Evolutionary conservation across 768 basidiomycete species (phyloP), one percentile per base, ranked within the genome.

Genomic region (Tephrocybe sp.): DNA sequence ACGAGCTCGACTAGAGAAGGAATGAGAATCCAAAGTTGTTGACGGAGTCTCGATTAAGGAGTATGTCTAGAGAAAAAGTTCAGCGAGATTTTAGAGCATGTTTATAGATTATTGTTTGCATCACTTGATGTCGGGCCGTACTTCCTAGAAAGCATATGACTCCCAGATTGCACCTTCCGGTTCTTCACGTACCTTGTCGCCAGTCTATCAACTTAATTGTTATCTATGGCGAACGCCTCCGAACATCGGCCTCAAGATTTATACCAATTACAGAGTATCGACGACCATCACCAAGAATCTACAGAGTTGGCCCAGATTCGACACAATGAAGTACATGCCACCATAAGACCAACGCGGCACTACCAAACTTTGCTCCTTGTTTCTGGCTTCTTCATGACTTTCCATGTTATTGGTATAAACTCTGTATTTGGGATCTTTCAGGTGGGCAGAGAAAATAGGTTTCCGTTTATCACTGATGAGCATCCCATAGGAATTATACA

Each of bases 331-430:
- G 6, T n/a, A 12, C 38, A 39, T 21, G 18, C 7, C 5, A 10
- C 14, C 9, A 30, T 23, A 32, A 26, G 44, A 11, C 71, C 70
- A 3, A 66, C 71, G 2, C 64, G 63, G 18, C 44, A 50, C 11
- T 75, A 75, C 50, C 72, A 76, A 54, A 55, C 53, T 1, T 36
- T 69, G 20, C 65, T 77, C 4, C 52, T 77, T 5, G 24, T 73
- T 6, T 64, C 73, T 3, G 75, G 73, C 1, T 77, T 75, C 41
- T 57, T 73, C 45, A 75, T 76, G 70, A 74, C 66, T 15, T 74
- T 75, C 50, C 74, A 76, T 47, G 68, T 74, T 30, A 75, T 76
- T 44, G 76, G 76, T 0, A 71, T 72, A 28, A 76, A 73, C 51
- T 68, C 66, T 20, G 65, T 69, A 7, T 76, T 70, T 45, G 75